Evolutionary conservation across 805 yeast genomes (phyloP).

Genomic region (Komagataella pseudopastoris): DNA sequence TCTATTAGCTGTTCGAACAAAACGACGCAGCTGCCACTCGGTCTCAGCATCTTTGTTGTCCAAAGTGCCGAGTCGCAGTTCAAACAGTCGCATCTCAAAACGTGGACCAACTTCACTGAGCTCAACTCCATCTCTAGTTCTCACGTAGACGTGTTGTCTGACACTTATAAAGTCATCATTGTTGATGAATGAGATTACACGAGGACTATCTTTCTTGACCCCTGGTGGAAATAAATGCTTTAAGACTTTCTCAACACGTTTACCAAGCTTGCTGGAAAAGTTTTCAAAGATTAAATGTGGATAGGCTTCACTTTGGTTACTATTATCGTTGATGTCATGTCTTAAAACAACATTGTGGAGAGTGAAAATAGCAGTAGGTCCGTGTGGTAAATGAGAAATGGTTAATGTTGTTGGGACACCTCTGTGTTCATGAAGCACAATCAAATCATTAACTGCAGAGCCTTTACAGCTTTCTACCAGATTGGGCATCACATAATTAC

Average conservation of each 20-base stretch:
- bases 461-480: conserved; percentile 73
- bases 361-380: conserved; percentile 92
- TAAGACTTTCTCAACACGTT: conserved; percentile 65
- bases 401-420: conserved; percentile 96
- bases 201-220: conserved; percentile 75
- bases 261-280: conserved; percentile 69
- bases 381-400: conserved; percentile 92
- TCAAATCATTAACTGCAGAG: conserved; percentile 71
- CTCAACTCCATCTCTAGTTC: conserved; percentile 79
- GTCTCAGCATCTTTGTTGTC: conserved; percentile 95
- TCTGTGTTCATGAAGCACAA: conserved; percentile 88
- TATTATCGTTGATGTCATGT: conserved; percentile 79
- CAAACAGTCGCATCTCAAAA: conserved; percentile 90
- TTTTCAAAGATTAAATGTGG: conserved; percentile 93
- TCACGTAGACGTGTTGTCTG: conserved; percentile 89
- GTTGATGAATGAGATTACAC: conserved; percentile 90
- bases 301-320: conserved; percentile 80
- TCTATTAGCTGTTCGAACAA: conserved; percentile 89
- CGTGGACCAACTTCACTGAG: conserved; percentile 97
- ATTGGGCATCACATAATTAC: conserved; percentile 78
- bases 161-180: conserved; percentile 87
- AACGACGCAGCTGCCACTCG: conserved; percentile 94
- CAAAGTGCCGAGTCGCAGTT: conserved; percentile 75
- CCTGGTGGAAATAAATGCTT: conserved; percentile 95
- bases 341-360: conserved; percentile 88